Percentiles rank a stretch among this genome's conserved stretches.
Evolutionary conservation across 2,329 filamentous ascomycete genomes (phyloP).

Genomic region (Ceratocystis cubensis): DNA sequence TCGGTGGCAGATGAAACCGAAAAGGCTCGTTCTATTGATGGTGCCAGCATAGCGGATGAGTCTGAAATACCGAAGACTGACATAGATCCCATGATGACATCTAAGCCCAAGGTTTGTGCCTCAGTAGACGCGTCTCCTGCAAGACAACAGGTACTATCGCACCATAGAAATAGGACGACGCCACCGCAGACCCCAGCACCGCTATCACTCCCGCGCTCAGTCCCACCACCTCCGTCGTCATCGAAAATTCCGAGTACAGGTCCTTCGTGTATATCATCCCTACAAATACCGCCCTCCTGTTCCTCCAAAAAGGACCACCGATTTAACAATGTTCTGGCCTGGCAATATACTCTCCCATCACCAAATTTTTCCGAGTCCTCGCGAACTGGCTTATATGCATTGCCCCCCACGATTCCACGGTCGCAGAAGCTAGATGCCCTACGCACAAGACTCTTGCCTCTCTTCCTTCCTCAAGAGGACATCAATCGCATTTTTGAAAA

Average conservation of each 20-base stretch:
- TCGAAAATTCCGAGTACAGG: not conserved
- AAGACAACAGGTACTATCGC: not conserved
- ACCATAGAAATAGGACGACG: not conserved
- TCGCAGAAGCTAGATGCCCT: constrained; percentile 20
- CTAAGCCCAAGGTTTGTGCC: not conserved
- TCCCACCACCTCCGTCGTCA: not conserved
- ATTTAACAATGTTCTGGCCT: constrained; percentile 12
- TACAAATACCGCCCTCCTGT: not conserved
- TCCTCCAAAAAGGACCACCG: not conserved
- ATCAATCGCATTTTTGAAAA: constrained; percentile 27
- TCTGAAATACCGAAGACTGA: not conserved
- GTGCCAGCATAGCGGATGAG: not conserved
- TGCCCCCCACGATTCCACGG: constrained; percentile 11
- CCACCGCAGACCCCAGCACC: not conserved
- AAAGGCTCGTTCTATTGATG: not conserved
- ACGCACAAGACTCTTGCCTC: constrained; percentile 22
- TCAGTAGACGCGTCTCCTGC: not conserved
- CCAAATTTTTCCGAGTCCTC: constrained; percentile 12
- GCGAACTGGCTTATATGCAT: constrained; percentile 1
- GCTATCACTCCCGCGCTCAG: not conserved
- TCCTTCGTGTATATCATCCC: not conserved
- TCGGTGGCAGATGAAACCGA: not conserved
- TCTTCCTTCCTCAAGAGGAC: constrained; percentile 29
- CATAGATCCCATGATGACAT: too few relatives aligned
- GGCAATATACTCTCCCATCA: constrained; percentile 17